Conservation (phyloP, 1,139 yeast genomes). For the Sporopachydermia cereana region DNA sequence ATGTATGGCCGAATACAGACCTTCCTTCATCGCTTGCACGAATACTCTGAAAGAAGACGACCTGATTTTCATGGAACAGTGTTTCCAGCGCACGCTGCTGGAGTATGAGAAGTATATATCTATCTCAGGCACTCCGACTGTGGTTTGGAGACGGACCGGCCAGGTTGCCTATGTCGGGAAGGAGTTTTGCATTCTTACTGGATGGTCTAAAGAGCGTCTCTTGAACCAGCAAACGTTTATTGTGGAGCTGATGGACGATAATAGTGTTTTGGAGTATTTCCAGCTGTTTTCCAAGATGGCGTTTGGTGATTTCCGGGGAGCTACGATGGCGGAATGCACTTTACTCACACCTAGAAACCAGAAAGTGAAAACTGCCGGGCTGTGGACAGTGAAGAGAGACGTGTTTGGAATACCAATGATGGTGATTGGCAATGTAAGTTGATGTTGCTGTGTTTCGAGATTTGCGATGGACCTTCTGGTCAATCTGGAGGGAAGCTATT, state of each 20-base stretch:
- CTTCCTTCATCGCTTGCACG: slow-evolving; percentile 87
- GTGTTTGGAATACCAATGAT: slow-evolving; percentile 91
- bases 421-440: slow-evolving; percentile 65
- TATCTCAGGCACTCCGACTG: slow-evolving; percentile 85
- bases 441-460: background rate
- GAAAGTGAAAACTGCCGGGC: slow-evolving; percentile 59
- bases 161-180: slow-evolving; percentile 91
- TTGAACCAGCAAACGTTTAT: slow-evolving; percentile 48
- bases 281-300: slow-evolving; percentile 77
- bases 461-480: no score
- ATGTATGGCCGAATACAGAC: slow-evolving; percentile 81
- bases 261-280: slow-evolving; percentile 78
- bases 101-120: slow-evolving; percentile 81
- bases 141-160: slow-evolving; percentile 92
- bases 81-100: slow-evolving; percentile 81
- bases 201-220: slow-evolving; percentile 70
- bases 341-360: slow-evolving; percentile 41
- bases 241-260: slow-evolving; percentile 83
- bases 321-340: slow-evolving; percentile 74
- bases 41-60: slow-evolving; percentile 83
- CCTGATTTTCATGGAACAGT: slow-evolving; percentile 88
- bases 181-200: slow-evolving; percentile 82
- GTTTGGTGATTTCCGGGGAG: slow-evolving; percentile 81
- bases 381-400: slow-evolving; percentile 87
- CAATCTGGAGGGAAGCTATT: no score